phyloP scores from a whole-genome alignment of 345 rosid genomes.

The Laguncularia racemosa region DNA sequence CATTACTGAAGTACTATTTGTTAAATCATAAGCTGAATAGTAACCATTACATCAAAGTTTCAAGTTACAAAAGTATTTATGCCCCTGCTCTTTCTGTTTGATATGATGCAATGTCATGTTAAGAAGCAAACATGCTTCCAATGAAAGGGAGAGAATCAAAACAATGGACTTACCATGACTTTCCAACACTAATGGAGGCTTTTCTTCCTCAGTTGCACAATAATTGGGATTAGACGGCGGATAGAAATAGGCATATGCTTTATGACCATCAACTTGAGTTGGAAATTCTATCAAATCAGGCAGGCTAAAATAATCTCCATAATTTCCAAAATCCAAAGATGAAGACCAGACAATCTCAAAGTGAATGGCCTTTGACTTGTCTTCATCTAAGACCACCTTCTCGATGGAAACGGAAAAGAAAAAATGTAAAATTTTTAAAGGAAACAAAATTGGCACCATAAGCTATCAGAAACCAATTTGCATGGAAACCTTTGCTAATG shows the following conservation, averaged over 20 bases:
- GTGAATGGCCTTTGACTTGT: conserved; percentile 32
- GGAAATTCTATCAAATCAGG: conserved; percentile 92
- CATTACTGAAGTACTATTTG: no score
- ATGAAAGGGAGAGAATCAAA: no score
- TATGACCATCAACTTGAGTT: conserved; percentile 74
- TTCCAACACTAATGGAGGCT: conserved; percentile 77
- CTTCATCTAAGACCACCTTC: conserved; percentile 69
- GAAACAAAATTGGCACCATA: no score
- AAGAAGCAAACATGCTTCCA: no score
- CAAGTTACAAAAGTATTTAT: no score
- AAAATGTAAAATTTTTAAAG: neutral
- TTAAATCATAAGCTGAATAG: no score
- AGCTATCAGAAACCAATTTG: neutral
- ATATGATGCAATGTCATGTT: no score
- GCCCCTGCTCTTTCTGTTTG: no score
- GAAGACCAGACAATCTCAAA: conserved; percentile 82
- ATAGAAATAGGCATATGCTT: conserved; percentile 82
- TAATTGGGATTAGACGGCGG: conserved; percentile 68
- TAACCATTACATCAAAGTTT: no score
- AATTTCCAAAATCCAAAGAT: conserved; percentile 60
- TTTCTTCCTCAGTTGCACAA: conserved; percentile 59
- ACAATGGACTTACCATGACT: conserved; percentile 66
- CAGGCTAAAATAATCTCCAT: conserved; percentile 57
- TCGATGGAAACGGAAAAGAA: neutral
- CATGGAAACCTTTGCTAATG: conserved; percentile 66